These are phyloP conservation scores for Hemerocallis citrina DNA, from an alignment of 106 monocot genomes.

Conservation along the genomic window DNA sequence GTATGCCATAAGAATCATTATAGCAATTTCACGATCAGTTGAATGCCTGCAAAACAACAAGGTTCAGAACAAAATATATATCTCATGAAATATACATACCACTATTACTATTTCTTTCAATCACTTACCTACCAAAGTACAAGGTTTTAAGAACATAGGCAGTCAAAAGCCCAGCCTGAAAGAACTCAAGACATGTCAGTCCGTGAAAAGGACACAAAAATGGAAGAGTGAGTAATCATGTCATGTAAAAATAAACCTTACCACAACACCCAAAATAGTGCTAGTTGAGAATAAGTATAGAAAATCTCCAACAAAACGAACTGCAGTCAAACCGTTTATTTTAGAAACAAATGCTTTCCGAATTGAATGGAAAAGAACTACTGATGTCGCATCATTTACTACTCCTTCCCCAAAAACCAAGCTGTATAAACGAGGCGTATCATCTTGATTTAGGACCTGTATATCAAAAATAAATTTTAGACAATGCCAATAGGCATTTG, in stretches of 20 bases:
- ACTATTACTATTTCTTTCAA: not conserved
- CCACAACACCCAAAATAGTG: constrained; percentile 66
- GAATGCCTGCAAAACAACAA: constrained; percentile 55
- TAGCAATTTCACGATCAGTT: constrained; percentile 73
- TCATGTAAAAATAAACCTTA: constrained; percentile 26
- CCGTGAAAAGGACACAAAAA: not conserved
- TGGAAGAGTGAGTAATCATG: constrained; percentile 1
- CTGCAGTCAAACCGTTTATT: constrained; percentile 29
- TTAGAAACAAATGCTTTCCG: constrained; percentile 47
- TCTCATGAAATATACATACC: not conserved
- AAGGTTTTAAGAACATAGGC: constrained; percentile 61
- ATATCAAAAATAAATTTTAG: not conserved
- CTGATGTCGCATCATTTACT: constrained; percentile 77
- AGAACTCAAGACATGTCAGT: constrained; percentile 1
- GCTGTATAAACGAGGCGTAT: constrained; percentile 72
- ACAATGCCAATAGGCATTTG: not conserved
- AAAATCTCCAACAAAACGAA: constrained; percentile 47
- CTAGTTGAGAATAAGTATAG: constrained; percentile 66
- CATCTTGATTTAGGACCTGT: constrained; percentile 70
- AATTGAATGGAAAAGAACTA: constrained; percentile 68
- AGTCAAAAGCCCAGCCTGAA: constrained; percentile 64
- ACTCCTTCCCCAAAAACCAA: constrained; percentile 92
- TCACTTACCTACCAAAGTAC: constrained; percentile 71
- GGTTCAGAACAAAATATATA: constrained; percentile 1
- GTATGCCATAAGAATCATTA: constrained; percentile 84